phyloP scores from a whole-genome alignment of 495 filamentous ascomycete species.

The Thozetella sp. region DNA sequence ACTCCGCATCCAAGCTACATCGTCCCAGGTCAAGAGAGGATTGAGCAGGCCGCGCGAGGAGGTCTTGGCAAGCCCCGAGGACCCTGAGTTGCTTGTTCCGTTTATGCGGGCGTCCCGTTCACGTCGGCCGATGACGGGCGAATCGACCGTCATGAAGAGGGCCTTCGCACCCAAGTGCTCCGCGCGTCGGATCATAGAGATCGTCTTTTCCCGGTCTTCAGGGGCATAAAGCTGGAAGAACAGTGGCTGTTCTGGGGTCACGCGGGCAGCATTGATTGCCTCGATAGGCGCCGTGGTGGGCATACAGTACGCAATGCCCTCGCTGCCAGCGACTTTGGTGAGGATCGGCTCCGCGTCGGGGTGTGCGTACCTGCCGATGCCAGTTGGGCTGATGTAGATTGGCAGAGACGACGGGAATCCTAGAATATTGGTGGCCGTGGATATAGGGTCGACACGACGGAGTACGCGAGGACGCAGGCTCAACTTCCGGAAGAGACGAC shows the following conservation, averaged over 20 bases:
- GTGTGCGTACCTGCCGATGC: slow-evolving; percentile 66
- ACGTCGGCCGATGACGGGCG: slow-evolving; percentile 56
- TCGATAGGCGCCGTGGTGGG: slow-evolving; percentile 61
- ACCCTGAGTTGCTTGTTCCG: slow-evolving; percentile 54
- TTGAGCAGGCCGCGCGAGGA: slow-evolving; percentile 69
- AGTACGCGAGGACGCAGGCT: slow-evolving; percentile 68
- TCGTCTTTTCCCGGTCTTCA: slow-evolving; percentile 61
- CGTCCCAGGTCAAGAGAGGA: slow-evolving; percentile 56
- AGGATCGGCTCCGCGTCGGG: slow-evolving; percentile 64
- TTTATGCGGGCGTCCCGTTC: slow-evolving; percentile 44
- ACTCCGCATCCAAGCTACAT: slow-evolving; percentile 44
- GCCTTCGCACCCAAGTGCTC: slow-evolving; percentile 60
- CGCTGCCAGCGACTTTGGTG: slow-evolving; percentile 52
- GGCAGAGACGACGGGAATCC: slow-evolving; percentile 55
- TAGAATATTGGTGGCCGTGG: slow-evolving; percentile 56
- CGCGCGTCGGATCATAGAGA: slow-evolving; percentile 57
- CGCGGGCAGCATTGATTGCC: slow-evolving; percentile 1
- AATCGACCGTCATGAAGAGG: slow-evolving; percentile 62
- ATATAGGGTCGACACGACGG: slow-evolving; percentile 59
- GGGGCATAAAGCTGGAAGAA: slow-evolving; percentile 79
- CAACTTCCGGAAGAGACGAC: slow-evolving; percentile 59
- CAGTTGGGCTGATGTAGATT: slow-evolving; percentile 65
- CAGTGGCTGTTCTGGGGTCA: slow-evolving; percentile 26
- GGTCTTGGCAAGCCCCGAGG: slow-evolving; percentile 53
- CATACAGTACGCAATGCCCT: slow-evolving; percentile 40